Conservation (phyloP, 2,329 filamentous ascomycete genomes). For the Paraconiothyrium brasiliense region DNA sequence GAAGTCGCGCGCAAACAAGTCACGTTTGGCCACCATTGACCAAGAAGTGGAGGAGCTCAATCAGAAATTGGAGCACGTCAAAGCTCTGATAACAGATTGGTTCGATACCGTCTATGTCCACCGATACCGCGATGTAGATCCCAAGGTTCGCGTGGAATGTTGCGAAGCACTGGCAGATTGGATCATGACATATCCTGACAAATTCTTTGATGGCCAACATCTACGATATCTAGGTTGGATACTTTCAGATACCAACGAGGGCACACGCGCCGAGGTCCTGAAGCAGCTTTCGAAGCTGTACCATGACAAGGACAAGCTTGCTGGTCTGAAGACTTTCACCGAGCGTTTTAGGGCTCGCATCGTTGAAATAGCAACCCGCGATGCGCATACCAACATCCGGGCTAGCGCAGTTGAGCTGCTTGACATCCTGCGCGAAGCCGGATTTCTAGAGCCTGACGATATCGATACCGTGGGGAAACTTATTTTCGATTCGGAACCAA, state of each 20-base stretch:
- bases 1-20: conserved; percentile 79
- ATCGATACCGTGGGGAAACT: conserved; percentile 88
- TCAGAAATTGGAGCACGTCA: conserved; percentile 73
- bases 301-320: conserved; percentile 79
- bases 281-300: conserved; percentile 84
- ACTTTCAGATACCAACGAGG: conserved; percentile 79
- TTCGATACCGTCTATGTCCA: conserved; percentile 96
- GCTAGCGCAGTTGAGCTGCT: conserved; percentile 83
- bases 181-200: conserved; percentile 84
- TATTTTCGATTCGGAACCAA: conserved; percentile 85
- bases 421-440: conserved; percentile 81
- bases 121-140: conserved; percentile 92
- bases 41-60: conserved; percentile 75
- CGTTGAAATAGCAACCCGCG: conserved; percentile 90
- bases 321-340: conserved; percentile 84
- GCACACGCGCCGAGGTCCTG: conserved; percentile 84
- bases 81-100: conserved; percentile 80
- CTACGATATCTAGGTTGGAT: conserved; percentile 96
- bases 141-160: conserved; percentile 87
- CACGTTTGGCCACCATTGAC: conserved; percentile 77
- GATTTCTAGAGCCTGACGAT: conserved; percentile 88
- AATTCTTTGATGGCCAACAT: conserved; percentile 91
- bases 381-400: conserved; percentile 82
- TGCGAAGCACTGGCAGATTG: conserved; percentile 86
- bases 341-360: conserved; percentile 88